Evolutionary conservation across 2,329 filamentous ascomycete genomes (phyloP), one percentile per base, ranked within the genome.

Genomic region (Alternaria arborescens): DNA sequence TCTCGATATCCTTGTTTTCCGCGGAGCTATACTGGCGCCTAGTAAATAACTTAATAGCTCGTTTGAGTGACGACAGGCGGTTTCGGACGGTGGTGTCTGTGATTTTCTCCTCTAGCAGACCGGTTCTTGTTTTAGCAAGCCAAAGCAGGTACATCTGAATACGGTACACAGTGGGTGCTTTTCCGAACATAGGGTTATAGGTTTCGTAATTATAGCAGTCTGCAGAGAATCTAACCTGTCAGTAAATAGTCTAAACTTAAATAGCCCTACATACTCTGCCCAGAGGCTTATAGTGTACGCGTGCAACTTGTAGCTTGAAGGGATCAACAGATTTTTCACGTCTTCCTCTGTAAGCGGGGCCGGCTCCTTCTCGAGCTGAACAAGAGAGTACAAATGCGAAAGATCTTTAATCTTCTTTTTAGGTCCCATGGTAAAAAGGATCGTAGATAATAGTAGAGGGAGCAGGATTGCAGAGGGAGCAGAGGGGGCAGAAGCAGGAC

Each of bases 31-130:
- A 66, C 12, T 59, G 16, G 34, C 41, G 40, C 5, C 41, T 20
- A 20, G 60, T 66, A 20, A 47, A 38, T 8, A 60, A n/a, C 40
- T 60, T 64, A n/a, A 66, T 53, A 11, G 40, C 48, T 28, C 52
- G 32, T 55, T 66, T 66, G 2, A 66, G 55, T 16, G 32, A 22
- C 2, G n/a, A n/a, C 2, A 66, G 38, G 22, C 55, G 48, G 26
- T 64, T 66, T 5, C n/a, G 16, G 18, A 61, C 0, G 6, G 58
- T 66, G 8, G 38, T 46, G 22, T 63, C 52, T 1, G 48, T 66
- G 4, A 66, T 55, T 4, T 53, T 55, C 6, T 66, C 63, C 14
- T 63, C 60, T 4, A 66, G 38, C 8, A 52, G 11, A 12, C 60
- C 58, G 11, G 46, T 61, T 11, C 57, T 42, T 18, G 30, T 54